These are phyloP conservation scores for Paecilomyces variotii DNA, from an alignment of 2,329 filamentous ascomycete genomes.

Conservation along the genomic window DNA sequence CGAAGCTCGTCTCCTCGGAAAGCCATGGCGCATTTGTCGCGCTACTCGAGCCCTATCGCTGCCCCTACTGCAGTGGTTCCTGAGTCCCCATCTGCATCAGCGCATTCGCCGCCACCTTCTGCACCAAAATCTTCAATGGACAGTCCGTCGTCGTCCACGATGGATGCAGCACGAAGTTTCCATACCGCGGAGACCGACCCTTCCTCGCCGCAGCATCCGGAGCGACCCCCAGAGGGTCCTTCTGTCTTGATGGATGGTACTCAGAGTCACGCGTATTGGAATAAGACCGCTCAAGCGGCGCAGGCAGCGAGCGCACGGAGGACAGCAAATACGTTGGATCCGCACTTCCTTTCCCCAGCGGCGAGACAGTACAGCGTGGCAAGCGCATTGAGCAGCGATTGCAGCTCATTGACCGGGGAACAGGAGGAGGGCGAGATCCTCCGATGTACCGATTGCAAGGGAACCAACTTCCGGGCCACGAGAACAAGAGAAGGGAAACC, in stretches of 20 bases:
- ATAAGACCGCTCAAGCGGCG: constrained; percentile 34
- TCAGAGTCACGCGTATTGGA: constrained; percentile 49
- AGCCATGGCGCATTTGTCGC: constrained; percentile 17
- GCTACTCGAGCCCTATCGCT: constrained; percentile 15
- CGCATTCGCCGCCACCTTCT: constrained; percentile 20
- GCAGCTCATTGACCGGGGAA: constrained; percentile 32
- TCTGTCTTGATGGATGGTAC: constrained; percentile 29
- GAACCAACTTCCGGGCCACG: constrained; percentile 55
- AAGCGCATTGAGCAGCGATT: constrained; percentile 53
- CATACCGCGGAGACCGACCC: constrained; percentile 6
- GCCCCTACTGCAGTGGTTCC: constrained; percentile 16
- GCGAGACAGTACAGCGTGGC: constrained; percentile 37
- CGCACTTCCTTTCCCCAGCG: constrained; percentile 12
- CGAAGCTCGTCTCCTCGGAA: constrained; percentile 45
- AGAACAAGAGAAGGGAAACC: constrained; percentile 46
- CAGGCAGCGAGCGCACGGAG: constrained; percentile 22
- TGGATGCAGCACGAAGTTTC: constrained; percentile 6
- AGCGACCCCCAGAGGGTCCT: neutral
- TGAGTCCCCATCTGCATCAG: constrained; percentile 18
- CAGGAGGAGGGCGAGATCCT: constrained; percentile 43
- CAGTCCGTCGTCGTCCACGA: constrained; percentile 6
- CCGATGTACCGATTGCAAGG: constrained; percentile 52
- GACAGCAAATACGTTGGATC: constrained; percentile 11
- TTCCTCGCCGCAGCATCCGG: constrained; percentile 1
- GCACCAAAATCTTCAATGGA: constrained; percentile 16